phyloP scores from a whole-genome alignment of 768 basidiomycete species.

The Sarcomyxa edulis region DNA sequence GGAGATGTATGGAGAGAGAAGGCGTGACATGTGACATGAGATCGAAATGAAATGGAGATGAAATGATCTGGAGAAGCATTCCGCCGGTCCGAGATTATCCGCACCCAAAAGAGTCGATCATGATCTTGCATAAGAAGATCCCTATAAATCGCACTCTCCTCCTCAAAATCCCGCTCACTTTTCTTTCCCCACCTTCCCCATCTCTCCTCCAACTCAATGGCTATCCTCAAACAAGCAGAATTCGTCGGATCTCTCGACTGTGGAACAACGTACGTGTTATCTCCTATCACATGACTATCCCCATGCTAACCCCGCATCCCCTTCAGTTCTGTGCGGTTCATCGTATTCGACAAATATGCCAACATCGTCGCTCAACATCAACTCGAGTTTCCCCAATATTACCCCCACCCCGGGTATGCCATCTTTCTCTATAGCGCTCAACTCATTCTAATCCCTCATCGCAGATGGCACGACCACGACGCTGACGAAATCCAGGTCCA shows the following conservation, averaged over 20 bases:
- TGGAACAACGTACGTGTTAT: slow-evolving; percentile 77
- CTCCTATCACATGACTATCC: background rate
- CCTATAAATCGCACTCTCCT: too few relatives aligned
- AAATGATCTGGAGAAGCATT: too few relatives aligned
- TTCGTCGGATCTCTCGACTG: slow-evolving; percentile 93
- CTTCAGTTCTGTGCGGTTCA: slow-evolving; percentile 81
- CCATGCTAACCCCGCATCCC: background rate
- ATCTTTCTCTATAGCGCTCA: background rate
- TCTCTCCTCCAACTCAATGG: slow-evolving; percentile 16
- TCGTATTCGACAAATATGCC: slow-evolving; percentile 84
- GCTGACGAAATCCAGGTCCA: slow-evolving; percentile 74
- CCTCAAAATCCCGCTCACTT: too few relatives aligned
- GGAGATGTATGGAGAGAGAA: too few relatives aligned
- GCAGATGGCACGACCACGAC: slow-evolving; percentile 95
- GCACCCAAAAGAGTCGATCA: too few relatives aligned
- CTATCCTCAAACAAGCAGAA: slow-evolving; percentile 53
- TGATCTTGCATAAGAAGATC: too few relatives aligned
- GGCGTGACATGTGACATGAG: too few relatives aligned
- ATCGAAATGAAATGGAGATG: too few relatives aligned
- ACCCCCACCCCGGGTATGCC: slow-evolving; percentile 76
- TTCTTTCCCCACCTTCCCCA: slow-evolving; percentile 11
- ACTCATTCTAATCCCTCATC: slow-evolving; percentile 4
- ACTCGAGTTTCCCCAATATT: slow-evolving; percentile 91
- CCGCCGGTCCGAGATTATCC: too few relatives aligned
- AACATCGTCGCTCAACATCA: slow-evolving; percentile 88